Percentiles rank a stretch among this genome's conserved stretches.
Evolutionary conservation across 2,329 filamentous ascomycete genomes (phyloP).

Genomic region (Mycosphaerella arachidis): DNA sequence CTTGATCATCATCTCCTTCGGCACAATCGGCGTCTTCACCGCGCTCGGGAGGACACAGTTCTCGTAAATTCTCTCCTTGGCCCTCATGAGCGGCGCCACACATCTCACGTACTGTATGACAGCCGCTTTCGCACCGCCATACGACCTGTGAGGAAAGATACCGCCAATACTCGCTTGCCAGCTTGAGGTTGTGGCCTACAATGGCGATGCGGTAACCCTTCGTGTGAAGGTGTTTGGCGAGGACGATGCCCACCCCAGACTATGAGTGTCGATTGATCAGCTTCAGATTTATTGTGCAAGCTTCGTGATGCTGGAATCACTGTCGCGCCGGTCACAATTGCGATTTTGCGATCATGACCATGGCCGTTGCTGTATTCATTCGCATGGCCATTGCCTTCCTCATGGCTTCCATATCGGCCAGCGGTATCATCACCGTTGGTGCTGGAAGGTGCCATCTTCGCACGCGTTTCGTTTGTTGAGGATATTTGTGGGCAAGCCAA

Average conservation of each 20-base stretch:
- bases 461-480: not conserved
- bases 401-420: no score
- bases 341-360: conserved; percentile 28
- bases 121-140: conserved; percentile 44
- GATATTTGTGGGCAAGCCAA: not conserved
- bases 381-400: not conserved
- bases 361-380: not conserved
- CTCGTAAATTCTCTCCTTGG: conserved; percentile 28
- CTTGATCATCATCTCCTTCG: conserved; percentile 41
- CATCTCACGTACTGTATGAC: conserved; percentile 42
- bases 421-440: no score
- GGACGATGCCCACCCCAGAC: conserved; percentile 47
- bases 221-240: conserved; percentile 36
- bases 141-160: conserved; percentile 16
- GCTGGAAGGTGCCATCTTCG: not conserved
- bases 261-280: conserved; percentile 17
- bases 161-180: conserved; percentile 24
- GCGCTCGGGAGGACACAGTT: conserved; percentile 48
- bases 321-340: conserved; percentile 40
- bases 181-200: conserved; percentile 36
- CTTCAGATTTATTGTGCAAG: not conserved
- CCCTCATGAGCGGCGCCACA: conserved; percentile 37
- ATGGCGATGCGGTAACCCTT: conserved; percentile 38
- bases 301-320: conserved; percentile 28
- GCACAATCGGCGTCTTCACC: conserved; percentile 45